Evolutionary conservation across 768 basidiomycete species (phyloP), one percentile per base, ranked within the genome.

Genomic region (Scleroderma bovista): DNA sequence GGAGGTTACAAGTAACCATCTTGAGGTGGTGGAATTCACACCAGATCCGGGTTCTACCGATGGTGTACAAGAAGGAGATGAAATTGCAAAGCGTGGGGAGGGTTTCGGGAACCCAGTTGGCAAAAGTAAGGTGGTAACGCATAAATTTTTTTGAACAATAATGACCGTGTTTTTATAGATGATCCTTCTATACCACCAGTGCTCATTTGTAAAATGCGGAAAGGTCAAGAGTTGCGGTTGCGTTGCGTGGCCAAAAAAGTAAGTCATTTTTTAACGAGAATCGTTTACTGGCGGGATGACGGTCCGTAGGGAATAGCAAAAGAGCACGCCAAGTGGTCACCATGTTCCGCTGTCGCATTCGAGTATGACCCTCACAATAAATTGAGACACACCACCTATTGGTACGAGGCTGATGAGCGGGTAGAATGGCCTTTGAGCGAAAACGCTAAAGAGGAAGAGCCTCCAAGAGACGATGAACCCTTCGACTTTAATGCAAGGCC

Each of bases 351-450:
- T 8, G 85, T 99, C 16, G 82, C 86, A 8, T 98, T 95, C 56
- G 96, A 99, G 71, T 99, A 99, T 55, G 96, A 99, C 68, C 96
- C 96, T 12, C 79, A 97, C 74, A 99, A 99, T 72, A 93, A 93
- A 67, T 75, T 99, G 29, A 83, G 93, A 47, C 96, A 99, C 69
- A 98, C 96, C 3, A 83, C 87, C 2, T 83, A 96, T 67, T 98
- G 96, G 96, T 91, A 76, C 63, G 96, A 99, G 68, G 77, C 74
- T 20, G 83, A 93, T 58, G 75, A 80, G 56, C 80, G 81, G 29
- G 76, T 68, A 3, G 96, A 99, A 71, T 99, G 96, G 96, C 95
- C 94, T 1, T 66, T 94, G 8, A 81, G 89, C 55, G 79, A 83
- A 33, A 98, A 98, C 64, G 89, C 87, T 15, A 74, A 78, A 53